Evolutionary conservation across 345 rosid genomes (phyloP).

Genomic region (Moricandia arvensis): DNA sequence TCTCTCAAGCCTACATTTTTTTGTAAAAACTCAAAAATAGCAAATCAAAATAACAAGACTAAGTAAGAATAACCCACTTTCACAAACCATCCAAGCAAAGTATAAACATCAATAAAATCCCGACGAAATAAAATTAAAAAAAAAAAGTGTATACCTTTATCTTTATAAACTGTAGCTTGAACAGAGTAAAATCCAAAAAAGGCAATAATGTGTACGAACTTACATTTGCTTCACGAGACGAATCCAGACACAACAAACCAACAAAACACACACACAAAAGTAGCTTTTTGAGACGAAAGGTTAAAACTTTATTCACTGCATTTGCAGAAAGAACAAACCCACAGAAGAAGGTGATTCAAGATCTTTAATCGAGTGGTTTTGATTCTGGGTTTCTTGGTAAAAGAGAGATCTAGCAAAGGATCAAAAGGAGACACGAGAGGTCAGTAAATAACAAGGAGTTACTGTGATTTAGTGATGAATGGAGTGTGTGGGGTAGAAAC

Average conservation of each 20-base stretch:
- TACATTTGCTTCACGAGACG: conserved; percentile 38
- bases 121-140: neutral
- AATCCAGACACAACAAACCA: conserved; percentile 5
- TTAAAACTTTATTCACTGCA: conserved; percentile 15
- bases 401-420: conserved; percentile 25
- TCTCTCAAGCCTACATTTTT: neutral
- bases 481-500: conserved; percentile 13
- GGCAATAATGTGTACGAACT: conserved; percentile 19
- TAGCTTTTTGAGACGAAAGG: conserved; percentile 23
- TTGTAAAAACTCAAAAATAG: neutral
- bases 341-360: conserved; percentile 18
- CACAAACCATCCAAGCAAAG: conserved; percentile 44
- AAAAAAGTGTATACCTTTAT: conserved; percentile 1
- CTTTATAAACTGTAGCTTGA: conserved; percentile 24
- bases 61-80: conserved; percentile 32
- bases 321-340: neutral
- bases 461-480: conserved; percentile 13
- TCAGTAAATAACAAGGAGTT: neutral
- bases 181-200: conserved; percentile 30
- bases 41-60: conserved; percentile 3
- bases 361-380: conserved; percentile 17
- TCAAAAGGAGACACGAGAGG: neutral
- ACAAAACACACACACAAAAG: conserved; percentile 3
- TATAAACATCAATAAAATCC: conserved; percentile 24
- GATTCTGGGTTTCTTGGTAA: conserved; percentile 25